Evolutionary conservation across 257 asterid genomes (phyloP).

Genomic region (Jacaranda mimosifolia): DNA sequence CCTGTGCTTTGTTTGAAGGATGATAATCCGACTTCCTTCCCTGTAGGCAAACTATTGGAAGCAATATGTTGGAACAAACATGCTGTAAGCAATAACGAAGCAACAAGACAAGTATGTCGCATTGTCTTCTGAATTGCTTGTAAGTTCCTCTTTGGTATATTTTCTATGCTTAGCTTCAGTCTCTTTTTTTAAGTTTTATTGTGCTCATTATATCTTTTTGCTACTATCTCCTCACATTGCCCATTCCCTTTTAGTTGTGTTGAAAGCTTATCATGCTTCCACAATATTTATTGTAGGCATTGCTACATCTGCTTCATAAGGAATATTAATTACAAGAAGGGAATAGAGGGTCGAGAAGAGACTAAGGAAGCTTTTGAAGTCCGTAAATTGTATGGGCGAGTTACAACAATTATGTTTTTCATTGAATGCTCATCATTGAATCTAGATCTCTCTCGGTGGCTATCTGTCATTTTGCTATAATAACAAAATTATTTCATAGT

Average conservation of each 20-base stretch:
- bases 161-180: slow-evolving; percentile 1
- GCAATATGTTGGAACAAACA: slow-evolving; percentile 92
- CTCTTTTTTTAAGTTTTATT: no score
- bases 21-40: slow-evolving; percentile 29
- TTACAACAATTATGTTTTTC: slow-evolving; percentile 27
- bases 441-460: slow-evolving; percentile 7
- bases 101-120: slow-evolving; percentile 83
- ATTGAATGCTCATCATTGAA: slow-evolving; percentile 11
- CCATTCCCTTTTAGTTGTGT: slow-evolving; percentile 1
- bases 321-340: slow-evolving; percentile 87
- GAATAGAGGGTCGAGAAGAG: slow-evolving; percentile 92
- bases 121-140: slow-evolving; percentile 87
- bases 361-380: slow-evolving; percentile 90
- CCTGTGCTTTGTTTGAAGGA: slow-evolving; percentile 96
- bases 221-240: slow-evolving; percentile 2
- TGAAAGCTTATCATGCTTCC: slow-evolving; percentile 26
- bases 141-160: slow-evolving; percentile 92
- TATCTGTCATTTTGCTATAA: neutral
- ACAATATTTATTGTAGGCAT: slow-evolving; percentile 66
- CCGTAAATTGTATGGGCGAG: slow-evolving; percentile 61
- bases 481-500: neutral
- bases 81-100: slow-evolving; percentile 91
- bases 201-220: slow-evolving; percentile 15
- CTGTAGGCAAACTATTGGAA: slow-evolving; percentile 94
- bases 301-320: slow-evolving; percentile 93